These are phyloP conservation scores for Sporisorium exsertum DNA, from an alignment of 1,284 basidiomycete genomes.

Conservation along the genomic window DNA sequence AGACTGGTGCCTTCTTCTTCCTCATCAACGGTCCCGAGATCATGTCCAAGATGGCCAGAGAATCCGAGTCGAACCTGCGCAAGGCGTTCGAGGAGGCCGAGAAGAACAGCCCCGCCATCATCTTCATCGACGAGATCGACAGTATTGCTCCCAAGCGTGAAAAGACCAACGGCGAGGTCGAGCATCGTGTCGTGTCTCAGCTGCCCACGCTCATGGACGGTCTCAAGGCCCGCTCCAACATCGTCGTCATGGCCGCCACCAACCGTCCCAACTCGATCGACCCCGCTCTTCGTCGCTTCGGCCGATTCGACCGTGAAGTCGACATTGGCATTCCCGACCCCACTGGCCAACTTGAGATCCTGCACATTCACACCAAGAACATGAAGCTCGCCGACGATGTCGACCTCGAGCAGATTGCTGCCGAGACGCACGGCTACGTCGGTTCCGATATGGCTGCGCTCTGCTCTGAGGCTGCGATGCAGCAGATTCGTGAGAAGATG, in stretches of 20 bases:
- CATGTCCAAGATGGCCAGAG: conserved; percentile 99
- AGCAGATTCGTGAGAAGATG: conserved; percentile 99
- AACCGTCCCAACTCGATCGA: conserved; percentile 99
- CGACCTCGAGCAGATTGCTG: conserved; percentile 95
- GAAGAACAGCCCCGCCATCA: conserved; percentile 99
- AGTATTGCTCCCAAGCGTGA: conserved; percentile 99
- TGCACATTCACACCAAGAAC: conserved; percentile 99
- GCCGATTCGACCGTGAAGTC: conserved; percentile 98
- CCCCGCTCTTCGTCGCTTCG: conserved; percentile 95
- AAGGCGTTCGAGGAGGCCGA: conserved; percentile 99
- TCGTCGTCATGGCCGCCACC: conserved; percentile 99
- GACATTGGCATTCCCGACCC: conserved; percentile 99
- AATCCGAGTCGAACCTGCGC: conserved; percentile 94
- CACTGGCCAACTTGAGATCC: conserved; percentile 95
- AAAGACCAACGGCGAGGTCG: conserved; percentile 99
- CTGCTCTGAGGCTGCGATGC: conserved; percentile 97
- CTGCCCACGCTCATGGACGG: conserved; percentile 98
- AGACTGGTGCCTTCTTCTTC: conserved; percentile 99
- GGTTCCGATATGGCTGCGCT: conserved; percentile 96
- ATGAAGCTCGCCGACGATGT: conserved; percentile 99
- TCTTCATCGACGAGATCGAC: conserved; percentile 99
- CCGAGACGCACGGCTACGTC: conserved; percentile 98
- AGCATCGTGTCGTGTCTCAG: conserved; percentile 98
- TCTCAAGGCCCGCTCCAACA: conserved; percentile 96
- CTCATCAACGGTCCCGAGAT: conserved; percentile 99